Base-by-base conservation (phyloP, 2,329 filamentous ascomycete species). In the Fusarium clavum region DNA sequence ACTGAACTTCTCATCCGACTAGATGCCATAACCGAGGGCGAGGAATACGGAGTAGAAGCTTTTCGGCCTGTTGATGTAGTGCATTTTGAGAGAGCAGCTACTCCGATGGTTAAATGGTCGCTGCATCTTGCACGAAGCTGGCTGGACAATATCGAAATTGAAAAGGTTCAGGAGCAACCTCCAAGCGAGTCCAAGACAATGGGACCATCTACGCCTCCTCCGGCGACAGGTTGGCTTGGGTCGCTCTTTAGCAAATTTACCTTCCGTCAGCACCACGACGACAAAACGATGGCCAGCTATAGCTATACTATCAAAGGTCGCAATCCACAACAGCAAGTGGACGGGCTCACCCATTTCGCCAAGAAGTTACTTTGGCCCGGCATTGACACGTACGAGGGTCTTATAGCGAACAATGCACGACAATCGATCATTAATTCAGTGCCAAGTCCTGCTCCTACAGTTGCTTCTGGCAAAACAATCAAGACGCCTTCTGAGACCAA, bases 121-220 rank as follows among this genome's bases (percentile, higher is more conserved):
- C 79, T 92, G 41, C 81, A 91, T 43, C 81, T 92, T 32, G 90
- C 90, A 18, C 83, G 88, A 27, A 84, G 85, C 45, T 92, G 90
- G 89, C 83, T 92, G n/a, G 87, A 91, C 67, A 91, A 92, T 64
- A 89, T 92, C 30, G 84, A 85, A 11, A 81, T 92, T 25, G 82
- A 85, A 54, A 86, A 83, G 68, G 78, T 81, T 27, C 79, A 83
- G 51, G 71, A 76, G 18, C 45, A 71, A 5, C 49, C 64, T 10
- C 30, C 69, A 6, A 49, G 51, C 38, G 40, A 49, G 27, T 38
- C 55, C 16, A 53, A 66, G 55, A 48, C 61, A 48, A 25, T 24
- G 25, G 66, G 48, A 16, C 62, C 57, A 32, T 51, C 57, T 9
- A 67, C 64, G 6, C 51, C 70, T 56, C 62, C 71, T 46, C 57